Evolutionary conservation across 2,329 filamentous ascomycete species (phyloP), one percentile per base, ranked within the genome.

Genomic region (Penicillium sp.): DNA sequence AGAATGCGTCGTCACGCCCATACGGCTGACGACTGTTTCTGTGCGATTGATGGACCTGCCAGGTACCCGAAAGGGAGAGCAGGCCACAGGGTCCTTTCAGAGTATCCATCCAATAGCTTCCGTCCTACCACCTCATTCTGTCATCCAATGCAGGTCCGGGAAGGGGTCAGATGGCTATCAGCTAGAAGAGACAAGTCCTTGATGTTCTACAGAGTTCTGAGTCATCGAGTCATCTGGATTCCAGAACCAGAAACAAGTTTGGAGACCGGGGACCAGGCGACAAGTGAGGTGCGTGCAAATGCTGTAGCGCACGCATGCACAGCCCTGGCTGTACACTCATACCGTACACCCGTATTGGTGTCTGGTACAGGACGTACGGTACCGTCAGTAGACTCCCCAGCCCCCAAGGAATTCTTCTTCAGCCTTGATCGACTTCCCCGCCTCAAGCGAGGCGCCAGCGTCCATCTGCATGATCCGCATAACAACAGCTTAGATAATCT

Each of bases 51-150:
- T 43, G 42, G 34, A 45, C 45, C 46, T 57, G 53, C 49, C 54
- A 55, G 54, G 54, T 54, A 57, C 54, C 54, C 50, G 49, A 46
- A 24, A 41, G 40, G 7, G n/a, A 11, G 39, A 18, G 12, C 13
- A n/a, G n/a, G n/a, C 39, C 18, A 18, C 39, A 24, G 27, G 27
- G 29, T 32, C 4, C 24, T 25, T 27, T 1, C 9, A 28, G 27
- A 41, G 27, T 28, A 39, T 18, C 25, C 25, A 5, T 12, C 39
- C 5, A 13, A 32, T 32, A 32, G 29, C 29, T 32, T 32, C 29
- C 29, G 29, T 32, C 29, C 29, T 7, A 32, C 5, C 29, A 32
- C 29, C 29, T 32, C 29, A 32, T 8, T 32, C 11, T 11, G 29
- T 32, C 29, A 32, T 32, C 29, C 29, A 7, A 32, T 32, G 29